phyloP scores from a whole-genome alignment of 306 rosid genomes.

The Rosa persica region DNA sequence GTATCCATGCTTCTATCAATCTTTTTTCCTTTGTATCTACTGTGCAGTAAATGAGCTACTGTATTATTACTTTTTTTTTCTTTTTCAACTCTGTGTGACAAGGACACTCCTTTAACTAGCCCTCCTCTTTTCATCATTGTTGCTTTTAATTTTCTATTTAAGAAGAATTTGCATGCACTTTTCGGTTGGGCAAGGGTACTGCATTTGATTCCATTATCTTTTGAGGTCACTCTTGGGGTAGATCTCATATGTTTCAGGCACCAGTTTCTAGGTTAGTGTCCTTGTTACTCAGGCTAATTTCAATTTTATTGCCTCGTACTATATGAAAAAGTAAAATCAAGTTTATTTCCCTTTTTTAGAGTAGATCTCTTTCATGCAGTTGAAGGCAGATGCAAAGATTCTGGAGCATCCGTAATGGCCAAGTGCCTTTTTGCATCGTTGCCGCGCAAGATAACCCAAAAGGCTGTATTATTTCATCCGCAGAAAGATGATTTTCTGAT shows the following conservation, averaged over 20 bases:
- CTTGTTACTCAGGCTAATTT: slow-evolving; percentile 24
- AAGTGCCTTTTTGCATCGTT: slow-evolving; percentile 85
- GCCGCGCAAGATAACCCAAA: slow-evolving; percentile 63
- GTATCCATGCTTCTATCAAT: slow-evolving; percentile 15
- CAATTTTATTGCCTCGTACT: slow-evolving; percentile 20
- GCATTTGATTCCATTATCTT: slow-evolving; percentile 6
- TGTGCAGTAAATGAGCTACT: slow-evolving; percentile 9
- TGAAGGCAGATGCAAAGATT: slow-evolving; percentile 70
- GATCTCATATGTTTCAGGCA: neutral
- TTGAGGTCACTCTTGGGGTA: slow-evolving; percentile 14
- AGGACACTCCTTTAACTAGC: slow-evolving; percentile 18
- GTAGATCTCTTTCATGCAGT: slow-evolving; percentile 93
- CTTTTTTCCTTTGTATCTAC: neutral
- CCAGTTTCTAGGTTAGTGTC: slow-evolving; percentile 19
- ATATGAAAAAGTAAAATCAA: slow-evolving; percentile 3
- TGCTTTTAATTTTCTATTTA: neutral
- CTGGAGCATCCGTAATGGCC: slow-evolving; percentile 90
- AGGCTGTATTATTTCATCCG: slow-evolving; percentile 55
- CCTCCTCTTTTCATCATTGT: neutral
- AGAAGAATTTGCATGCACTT: slow-evolving; percentile 4
- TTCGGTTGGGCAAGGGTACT: slow-evolving; percentile 14
- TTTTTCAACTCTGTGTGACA: slow-evolving; percentile 16
- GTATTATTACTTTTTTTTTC: neutral
- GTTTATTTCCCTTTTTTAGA: slow-evolving; percentile 46
- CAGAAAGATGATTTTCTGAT: slow-evolving; percentile 59